Evolutionary conservation across 108 stramenopile genomes (phyloP).

Genomic region (Epithemia pelagica): DNA sequence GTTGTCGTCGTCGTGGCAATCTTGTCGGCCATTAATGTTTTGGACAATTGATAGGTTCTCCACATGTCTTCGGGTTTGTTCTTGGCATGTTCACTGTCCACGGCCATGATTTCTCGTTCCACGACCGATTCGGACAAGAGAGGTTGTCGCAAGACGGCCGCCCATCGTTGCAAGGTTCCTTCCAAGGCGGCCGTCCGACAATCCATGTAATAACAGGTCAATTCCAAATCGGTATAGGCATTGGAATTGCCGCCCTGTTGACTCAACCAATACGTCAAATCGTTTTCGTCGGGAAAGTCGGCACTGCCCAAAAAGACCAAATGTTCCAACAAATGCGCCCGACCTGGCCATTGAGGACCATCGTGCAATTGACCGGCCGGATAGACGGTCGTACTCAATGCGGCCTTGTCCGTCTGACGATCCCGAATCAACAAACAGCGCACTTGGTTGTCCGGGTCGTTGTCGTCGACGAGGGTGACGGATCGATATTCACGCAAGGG

Average conservation of each 20-base stretch:
- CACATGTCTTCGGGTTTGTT: slow-evolving; percentile 76
- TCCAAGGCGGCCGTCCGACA: slow-evolving; percentile 41
- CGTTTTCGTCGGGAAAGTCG: slow-evolving; percentile 50
- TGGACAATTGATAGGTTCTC: slow-evolving; percentile 44
- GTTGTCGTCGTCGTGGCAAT: background rate
- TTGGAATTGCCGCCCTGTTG: slow-evolving; percentile 72
- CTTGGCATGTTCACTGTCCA: slow-evolving; percentile 85
- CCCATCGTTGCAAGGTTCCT: slow-evolving; percentile 79
- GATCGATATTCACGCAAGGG: background rate
- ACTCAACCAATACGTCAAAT: slow-evolving; percentile 49
- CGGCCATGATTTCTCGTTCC: slow-evolving; percentile 79
- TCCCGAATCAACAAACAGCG: slow-evolving; percentile 30
- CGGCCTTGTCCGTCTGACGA: slow-evolving; percentile 53
- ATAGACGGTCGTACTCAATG: slow-evolving; percentile 52
- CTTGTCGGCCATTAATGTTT: slow-evolving; percentile 18
- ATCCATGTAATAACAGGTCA: slow-evolving; percentile 84
- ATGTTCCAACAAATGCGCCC: slow-evolving; percentile 81
- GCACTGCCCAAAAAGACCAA: slow-evolving; percentile 55
- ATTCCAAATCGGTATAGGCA: slow-evolving; percentile 79
- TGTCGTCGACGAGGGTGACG: background rate
- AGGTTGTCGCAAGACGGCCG: slow-evolving; percentile 77
- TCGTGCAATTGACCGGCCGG: slow-evolving; percentile 33
- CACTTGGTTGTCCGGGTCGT: background rate
- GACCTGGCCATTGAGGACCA: slow-evolving; percentile 25
- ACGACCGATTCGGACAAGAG: slow-evolving; percentile 57